Base-by-base conservation (phyloP, 2,329 filamentous ascomycete genomes). In the Helotiales sp. region DNA sequence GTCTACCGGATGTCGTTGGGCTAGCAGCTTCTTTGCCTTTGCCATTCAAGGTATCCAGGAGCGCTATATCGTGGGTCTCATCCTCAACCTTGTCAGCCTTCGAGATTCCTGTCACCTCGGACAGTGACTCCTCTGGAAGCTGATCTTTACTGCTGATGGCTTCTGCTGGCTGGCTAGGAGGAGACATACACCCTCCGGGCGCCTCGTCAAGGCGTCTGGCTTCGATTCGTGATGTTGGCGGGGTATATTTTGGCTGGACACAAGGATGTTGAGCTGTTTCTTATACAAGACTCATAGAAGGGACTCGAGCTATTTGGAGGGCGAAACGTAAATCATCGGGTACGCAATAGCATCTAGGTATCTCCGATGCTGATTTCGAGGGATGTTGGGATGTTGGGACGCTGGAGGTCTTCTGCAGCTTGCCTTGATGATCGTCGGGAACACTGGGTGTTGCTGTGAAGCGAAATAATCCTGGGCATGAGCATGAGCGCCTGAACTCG, bases 171-270 rank as follows among this genome's bases (percentile, higher is more conserved):
- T 71, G 70, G 71, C 66, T 73, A 57, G 74, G 72, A 70, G 74
- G 65, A 76, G 75, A 77, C 75, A 77, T 77, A 67, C 75, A 77
- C 71, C 70, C 71, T 61, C 64, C 64, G 58, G 70, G 71, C 72
- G 71, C 75, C 76, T 73, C 57, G 63, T 30, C 59, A 64, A 69
- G 75, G 75, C 73, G 70, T 69, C 69, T 62, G 58, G 63, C 61
- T 30, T 58, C 52, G 55, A 49, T 66, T 52, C 24, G 63, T 47
- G 60, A 63, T 62, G 62, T 75, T 74, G 73, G 74, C 73, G 76
- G 75, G 75, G 76, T 75, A 74, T 65, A 22, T 28, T 52, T 20
- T 54, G 45, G 37, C 13, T 45, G 22, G 22, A 32, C 49, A 49
- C 32, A 34, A 34, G 28, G 13, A 28, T 20, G 30, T 32, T 61